Evolutionary conservation across 2,329 filamentous ascomycete species (phyloP), one percentile per base, ranked within the genome.

Genomic region (Pseudocercospora fuligena): DNA sequence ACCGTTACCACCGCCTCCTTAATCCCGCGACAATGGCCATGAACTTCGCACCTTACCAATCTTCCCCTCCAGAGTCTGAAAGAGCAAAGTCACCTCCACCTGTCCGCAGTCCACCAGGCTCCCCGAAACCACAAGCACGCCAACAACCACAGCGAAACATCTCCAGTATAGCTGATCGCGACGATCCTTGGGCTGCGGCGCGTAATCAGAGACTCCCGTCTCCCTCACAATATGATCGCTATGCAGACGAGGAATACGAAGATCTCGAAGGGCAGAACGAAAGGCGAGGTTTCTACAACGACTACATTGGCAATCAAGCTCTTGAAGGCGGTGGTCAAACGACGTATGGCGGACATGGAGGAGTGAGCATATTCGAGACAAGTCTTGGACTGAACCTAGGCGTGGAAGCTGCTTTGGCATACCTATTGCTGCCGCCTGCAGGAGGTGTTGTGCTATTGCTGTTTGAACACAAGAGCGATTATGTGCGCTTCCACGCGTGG

Each of bases 31-130:
- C 43, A 51, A 75, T 75, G 71, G 82, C 74, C 64, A 95, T 95
- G 92, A 92, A 97, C 83, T 99, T 98, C 79, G 95, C 95, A 54
- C 95, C 95, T 43, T 99, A 98, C 82, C 95, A 98, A 83, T 94
- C 94, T 80, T 91, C 91, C 58, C 91, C 91, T 16, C 95, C 95
- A 9, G 94, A 98, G 82, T 86, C 90, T 73, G 88, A 89, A 72
- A 92, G 94, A 75, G 89, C 91, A 61, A 86, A 93, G 78, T 96
- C 92, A 21, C 92, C 93, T 61, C 86, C 89, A 11, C 81, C 78
- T 64, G 84, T 71, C 87, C 91, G 78, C 80, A 89, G 83, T 79
- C 88, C 77, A 78, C 84, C 79, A 61, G 80, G 81, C 83, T 80
- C 83, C 73, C 78, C 81, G 60, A 73, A 80, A 76, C 79, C 79